Evolutionary conservation across 208 protist genomes (phyloP), one percentile per base, ranked within the genome.

Genomic region (Crithidia fasciculata): DNA sequence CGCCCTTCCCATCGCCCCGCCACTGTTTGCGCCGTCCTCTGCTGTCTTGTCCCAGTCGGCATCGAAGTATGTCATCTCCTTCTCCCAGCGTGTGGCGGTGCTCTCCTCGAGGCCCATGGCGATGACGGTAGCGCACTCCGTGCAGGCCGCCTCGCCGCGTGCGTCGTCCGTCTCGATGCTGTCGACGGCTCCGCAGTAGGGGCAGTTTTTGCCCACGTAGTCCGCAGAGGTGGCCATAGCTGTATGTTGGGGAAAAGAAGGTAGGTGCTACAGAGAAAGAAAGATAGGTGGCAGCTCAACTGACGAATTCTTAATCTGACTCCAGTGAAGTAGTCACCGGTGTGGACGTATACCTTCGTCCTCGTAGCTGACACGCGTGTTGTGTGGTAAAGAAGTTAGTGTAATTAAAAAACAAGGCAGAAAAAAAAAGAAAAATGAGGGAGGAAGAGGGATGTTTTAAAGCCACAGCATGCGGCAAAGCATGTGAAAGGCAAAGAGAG

Each of bases 101-200:
- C 79, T 93, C 58, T 96, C 88, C 65, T 93, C 88, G 16, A 96
- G 84, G 8, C 91, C 89, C 88, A 93, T 93, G 8, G 84, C 88
- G 6, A 94, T 77, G 12, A 96, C 87, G 18, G 80, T 76, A 16
- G 88, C 91, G 69, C 91, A 96, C 59, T 87, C 81, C 7, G 81
- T 88, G 76, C 91, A 96, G 12, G 88, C 91, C 37, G 88, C 89
- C 76, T 96, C 91, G 10, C 86, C 91, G n/a, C 84, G 74, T 2
- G 70, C 87, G 59, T 91, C 88, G 67, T 96, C 91, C 41, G 84
- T 85, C 43, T 90, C 80, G 36, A 96, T 80, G 40, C 80, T 89
- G 75, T 96, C 85, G 37, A 89, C 36, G 4, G 91, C 91, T 13
- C 88, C 85, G 65, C 91, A 96, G 54, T 83, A 81, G 28, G 91